These are phyloP conservation scores for Ceratocystis eucalypticola DNA, from an alignment of 2,329 filamentous ascomycete genomes.

Conservation along the genomic window DNA sequence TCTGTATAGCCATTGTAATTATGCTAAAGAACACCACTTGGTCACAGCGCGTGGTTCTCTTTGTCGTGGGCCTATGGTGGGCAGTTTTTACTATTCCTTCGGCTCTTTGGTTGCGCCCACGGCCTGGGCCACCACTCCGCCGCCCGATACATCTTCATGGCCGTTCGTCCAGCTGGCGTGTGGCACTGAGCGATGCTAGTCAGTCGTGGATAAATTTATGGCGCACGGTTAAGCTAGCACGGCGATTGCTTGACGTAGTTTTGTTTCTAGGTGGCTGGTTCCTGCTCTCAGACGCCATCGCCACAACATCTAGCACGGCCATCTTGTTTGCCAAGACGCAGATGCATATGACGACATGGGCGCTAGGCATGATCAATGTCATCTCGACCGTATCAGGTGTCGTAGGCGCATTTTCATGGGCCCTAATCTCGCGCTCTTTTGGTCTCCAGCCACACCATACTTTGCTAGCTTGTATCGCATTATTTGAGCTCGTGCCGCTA, in stretches of 20 bases:
- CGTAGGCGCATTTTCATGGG: conserved; percentile 80
- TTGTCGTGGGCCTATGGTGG: conserved; percentile 87
- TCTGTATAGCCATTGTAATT: conserved; percentile 66
- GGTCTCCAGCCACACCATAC: conserved; percentile 68
- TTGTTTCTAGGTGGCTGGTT: conserved; percentile 87
- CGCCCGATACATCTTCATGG: conserved; percentile 24
- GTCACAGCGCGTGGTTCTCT: conserved; percentile 74
- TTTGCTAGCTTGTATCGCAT: conserved; percentile 75
- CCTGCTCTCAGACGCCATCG: conserved; percentile 82
- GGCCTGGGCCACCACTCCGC: conserved; percentile 71
- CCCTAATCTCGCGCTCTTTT: conserved; percentile 57
- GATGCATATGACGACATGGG: conserved; percentile 76
- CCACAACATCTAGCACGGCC: conserved; percentile 86
- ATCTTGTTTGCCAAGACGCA: conserved; percentile 93
- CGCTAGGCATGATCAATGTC: conserved; percentile 83
- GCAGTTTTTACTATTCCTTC: conserved; percentile 78
- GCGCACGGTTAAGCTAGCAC: conserved; percentile 62
- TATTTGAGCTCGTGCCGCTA: conserved; percentile 85
- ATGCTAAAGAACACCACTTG: conserved; percentile 64
- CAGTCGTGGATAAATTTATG: conserved; percentile 82
- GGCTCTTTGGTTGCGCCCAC: conserved; percentile 71
- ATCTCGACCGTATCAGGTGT: conserved; percentile 78
- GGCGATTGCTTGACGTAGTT: conserved; percentile 57
- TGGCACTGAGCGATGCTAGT: conserved; percentile 49
- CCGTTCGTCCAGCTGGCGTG: conserved; percentile 22